These are phyloP conservation scores for Pistacia vera DNA, from an alignment of 345 rosid species.

Conservation along the genomic window DNA sequence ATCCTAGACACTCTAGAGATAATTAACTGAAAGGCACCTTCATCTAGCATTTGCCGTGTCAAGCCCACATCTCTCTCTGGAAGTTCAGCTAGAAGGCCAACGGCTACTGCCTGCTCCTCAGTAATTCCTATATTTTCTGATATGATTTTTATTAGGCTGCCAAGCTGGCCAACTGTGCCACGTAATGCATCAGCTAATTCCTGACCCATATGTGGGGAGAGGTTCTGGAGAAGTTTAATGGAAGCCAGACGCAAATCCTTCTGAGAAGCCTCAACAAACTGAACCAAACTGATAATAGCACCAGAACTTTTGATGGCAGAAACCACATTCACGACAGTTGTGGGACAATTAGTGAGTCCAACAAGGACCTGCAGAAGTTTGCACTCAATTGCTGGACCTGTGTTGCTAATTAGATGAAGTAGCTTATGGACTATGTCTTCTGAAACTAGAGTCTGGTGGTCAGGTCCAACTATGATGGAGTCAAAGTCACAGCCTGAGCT, in stretches of 20 bases:
- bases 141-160: conserved; percentile 64
- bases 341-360: conserved; percentile 75
- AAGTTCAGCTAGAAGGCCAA: conserved; percentile 91
- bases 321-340: conserved; percentile 71
- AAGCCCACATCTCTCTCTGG: conserved; percentile 91
- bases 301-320: conserved; percentile 91
- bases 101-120: conserved; percentile 92
- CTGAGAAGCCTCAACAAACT: conserved; percentile 86
- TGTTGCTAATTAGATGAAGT: conserved; percentile 89
- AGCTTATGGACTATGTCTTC: conserved; percentile 76
- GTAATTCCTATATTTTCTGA: conserved; percentile 71
- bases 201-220: conserved; percentile 83
- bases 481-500: conserved; percentile 77
- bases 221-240: conserved; percentile 81
- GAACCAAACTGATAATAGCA: conserved; percentile 92
- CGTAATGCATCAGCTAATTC: conserved; percentile 81
- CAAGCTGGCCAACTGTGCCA: conserved; percentile 82
- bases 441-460: conserved; percentile 81
- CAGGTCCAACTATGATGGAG: conserved; percentile 61
- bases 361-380: conserved; percentile 94
- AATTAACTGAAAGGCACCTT: conserved; percentile 69
- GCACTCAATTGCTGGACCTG: conserved; percentile 94
- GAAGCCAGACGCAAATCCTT: conserved; percentile 79
- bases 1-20: conserved; percentile 54
- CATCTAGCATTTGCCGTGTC: conserved; percentile 82